Conservation (phyloP, 768 basidiomycete species). For the Porphyrellus cyaneotinctus region DNA sequence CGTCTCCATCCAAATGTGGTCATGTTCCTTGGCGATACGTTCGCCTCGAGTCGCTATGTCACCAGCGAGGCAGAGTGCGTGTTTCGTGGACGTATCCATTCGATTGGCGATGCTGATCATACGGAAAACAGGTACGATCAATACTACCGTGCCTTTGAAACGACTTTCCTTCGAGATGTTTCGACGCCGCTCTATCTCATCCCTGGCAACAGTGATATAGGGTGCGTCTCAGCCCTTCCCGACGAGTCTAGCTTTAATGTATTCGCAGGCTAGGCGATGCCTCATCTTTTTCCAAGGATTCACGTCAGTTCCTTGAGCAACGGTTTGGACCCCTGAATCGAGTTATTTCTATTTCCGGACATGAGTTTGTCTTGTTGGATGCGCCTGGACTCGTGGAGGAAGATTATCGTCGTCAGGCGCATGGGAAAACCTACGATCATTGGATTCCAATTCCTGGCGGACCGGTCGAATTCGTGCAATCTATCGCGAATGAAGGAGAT, state of each 20-base stretch:
- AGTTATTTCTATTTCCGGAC: conserved; percentile 57
- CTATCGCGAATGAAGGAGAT: conserved; percentile 34
- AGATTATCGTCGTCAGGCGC: conserved; percentile 62
- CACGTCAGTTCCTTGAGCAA: conserved; percentile 54
- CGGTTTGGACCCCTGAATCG: conserved; percentile 71
- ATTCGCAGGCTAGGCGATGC: conserved; percentile 51
- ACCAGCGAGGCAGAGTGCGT: conserved; percentile 53
- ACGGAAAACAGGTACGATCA: conserved; percentile 49
- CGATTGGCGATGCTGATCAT: neutral
- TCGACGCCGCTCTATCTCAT: conserved; percentile 50
- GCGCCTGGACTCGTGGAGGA: conserved; percentile 81
- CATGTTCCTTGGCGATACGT: conserved; percentile 76
- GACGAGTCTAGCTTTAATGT: neutral
- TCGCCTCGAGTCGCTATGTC: conserved; percentile 58
- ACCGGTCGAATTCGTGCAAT: conserved; percentile 56
- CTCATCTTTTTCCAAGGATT: conserved; percentile 45
- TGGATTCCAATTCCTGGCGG: conserved; percentile 56
- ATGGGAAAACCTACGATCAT: conserved; percentile 44
- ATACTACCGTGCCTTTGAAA: conserved; percentile 58
- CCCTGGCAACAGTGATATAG: conserved; percentile 82
- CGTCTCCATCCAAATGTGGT: conserved; percentile 57
- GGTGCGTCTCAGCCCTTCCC: conserved; percentile 35
- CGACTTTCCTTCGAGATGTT: conserved; percentile 47
- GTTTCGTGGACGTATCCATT: conserved; percentile 21
- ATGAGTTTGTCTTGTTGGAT: conserved; percentile 69